Conservation (phyloP, 2,329 filamentous ascomycete genomes). For the Claviceps sp. region DNA sequence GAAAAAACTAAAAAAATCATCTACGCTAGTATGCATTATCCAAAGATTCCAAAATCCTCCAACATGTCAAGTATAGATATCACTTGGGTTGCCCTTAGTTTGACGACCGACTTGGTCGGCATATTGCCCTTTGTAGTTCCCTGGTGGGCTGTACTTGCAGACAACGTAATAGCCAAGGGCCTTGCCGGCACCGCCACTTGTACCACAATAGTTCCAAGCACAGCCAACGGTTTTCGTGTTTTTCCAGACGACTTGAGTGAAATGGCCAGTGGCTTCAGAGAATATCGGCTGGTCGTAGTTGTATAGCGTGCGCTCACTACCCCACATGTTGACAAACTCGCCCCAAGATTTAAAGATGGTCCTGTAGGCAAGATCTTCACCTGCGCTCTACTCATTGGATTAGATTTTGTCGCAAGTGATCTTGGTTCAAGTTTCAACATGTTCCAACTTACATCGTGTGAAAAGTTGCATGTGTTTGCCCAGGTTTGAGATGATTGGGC, state of each 20-base stretch:
- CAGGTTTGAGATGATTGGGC: neutral
- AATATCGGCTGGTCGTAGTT: neutral
- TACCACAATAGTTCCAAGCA: neutral
- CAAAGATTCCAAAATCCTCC: too few relatives aligned
- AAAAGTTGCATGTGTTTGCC: slow-evolving; percentile 1
- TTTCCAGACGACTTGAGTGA: slow-evolving; percentile 3
- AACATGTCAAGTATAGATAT: neutral
- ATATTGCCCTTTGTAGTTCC: neutral
- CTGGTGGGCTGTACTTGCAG: slow-evolving; percentile 1
- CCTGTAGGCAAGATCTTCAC: slow-evolving; percentile 2
- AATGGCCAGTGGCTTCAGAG: neutral
- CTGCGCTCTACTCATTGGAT: neutral
- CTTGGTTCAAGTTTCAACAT: too few relatives aligned
- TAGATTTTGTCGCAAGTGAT: neutral
- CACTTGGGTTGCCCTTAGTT: neutral
- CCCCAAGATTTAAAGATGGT: neutral
- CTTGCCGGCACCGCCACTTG: neutral
- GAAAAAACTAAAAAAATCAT: too few relatives aligned
- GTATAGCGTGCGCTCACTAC: neutral
- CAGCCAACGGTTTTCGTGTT: neutral
- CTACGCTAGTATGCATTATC: too few relatives aligned
- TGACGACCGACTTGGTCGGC: neutral
- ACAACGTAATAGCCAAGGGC: neutral
- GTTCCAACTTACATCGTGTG: neutral
- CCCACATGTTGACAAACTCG: slow-evolving; percentile 2